Evolutionary conservation across 129 eudicot genomes (phyloP), one percentile per base, ranked within the genome.

Genomic region (Flaveria sonorensis): DNA sequence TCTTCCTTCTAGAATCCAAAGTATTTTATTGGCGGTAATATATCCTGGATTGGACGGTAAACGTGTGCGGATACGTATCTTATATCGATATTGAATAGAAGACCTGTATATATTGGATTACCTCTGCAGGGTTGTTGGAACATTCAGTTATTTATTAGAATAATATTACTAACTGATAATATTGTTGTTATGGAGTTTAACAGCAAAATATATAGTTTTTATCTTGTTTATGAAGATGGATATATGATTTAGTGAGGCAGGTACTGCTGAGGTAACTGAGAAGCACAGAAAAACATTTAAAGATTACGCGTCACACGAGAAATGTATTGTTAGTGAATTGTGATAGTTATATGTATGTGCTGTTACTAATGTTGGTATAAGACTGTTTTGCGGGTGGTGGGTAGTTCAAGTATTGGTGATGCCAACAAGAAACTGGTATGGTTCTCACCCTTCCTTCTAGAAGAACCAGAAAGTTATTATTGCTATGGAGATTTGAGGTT

Each of bases 351-450:
- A 59, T 74, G 32, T 75, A 53, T 76, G 56, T 76, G 24, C 63
- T 69, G 19, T 73, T 56, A 68, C 81, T 86, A 76, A 86, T 85
- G 51, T 69, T 79, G 72, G 50, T 79, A 59, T 77, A 83, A 82
- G 75, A 73, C 66, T 77, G 36, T 82, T 76, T 78, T 83, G 67
- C 86, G 88, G 82, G 79, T 79, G 83, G 77, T 76, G 79, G 70
- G 70, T 84, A 79, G 81, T 85, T 78, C 82, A 85, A 81, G 78
- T 77, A 46, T 82, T 83, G 77, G 76, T 85, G 80, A 74, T 83
- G 75, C 82, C 83, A 77, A 74, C 86, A 67, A 84, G 85, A 72
- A 80, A 24, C 77, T 82, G 91, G 92, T 83, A 78, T 80, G 86
- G 74, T 56, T 83, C 76, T 83, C 46, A 75, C 43, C 73, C 70